A percentile compares a stretch with the other conserved stretches of the same genome.
Conservation (phyloP, 176 grass and related monocot genomes). For the Hsuehochloa calcarea region DNA sequence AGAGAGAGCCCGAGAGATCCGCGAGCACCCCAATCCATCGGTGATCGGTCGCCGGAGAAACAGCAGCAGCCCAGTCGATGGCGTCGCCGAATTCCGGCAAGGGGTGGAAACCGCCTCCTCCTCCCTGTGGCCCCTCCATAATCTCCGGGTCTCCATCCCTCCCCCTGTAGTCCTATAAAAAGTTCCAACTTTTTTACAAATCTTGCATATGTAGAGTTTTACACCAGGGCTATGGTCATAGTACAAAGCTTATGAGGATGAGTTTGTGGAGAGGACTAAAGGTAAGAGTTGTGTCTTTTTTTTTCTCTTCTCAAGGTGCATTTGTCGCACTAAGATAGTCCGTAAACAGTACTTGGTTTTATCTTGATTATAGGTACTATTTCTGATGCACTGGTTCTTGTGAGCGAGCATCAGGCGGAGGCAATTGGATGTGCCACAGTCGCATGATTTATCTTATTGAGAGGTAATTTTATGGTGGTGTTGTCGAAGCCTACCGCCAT, state of each 20-base stretch:
- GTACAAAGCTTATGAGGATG: slow-evolving; percentile 67
- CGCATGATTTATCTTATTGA: slow-evolving; percentile 62
- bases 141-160: slow-evolving; percentile 55
- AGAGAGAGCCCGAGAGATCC: slow-evolving; percentile 18
- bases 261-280: slow-evolving; percentile 59
- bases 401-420: slow-evolving; percentile 63
- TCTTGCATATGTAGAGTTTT: slow-evolving; percentile 44
- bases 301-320: not conserved
- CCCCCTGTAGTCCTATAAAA: not conserved
- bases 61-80: slow-evolving; percentile 35
- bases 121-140: slow-evolving; percentile 62
- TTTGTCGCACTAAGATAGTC: not conserved
- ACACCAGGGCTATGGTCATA: slow-evolving; percentile 51
- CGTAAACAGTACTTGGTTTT: slow-evolving; percentile 10
- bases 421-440: slow-evolving; percentile 63
- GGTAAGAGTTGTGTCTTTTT: slow-evolving; percentile 33
- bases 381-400: slow-evolving; percentile 62
- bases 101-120: slow-evolving; percentile 29
- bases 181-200: not conserved
- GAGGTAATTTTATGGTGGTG: slow-evolving; percentile 50
- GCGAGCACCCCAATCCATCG: slow-evolving; percentile 8
- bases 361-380: slow-evolving; percentile 39
- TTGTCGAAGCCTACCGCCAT: slow-evolving; percentile 6
- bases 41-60: slow-evolving; percentile 35
- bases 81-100: slow-evolving; percentile 42